Conservation (phyloP, 2,329 filamentous ascomycete species). For the Fusarium mangiferae region DNA sequence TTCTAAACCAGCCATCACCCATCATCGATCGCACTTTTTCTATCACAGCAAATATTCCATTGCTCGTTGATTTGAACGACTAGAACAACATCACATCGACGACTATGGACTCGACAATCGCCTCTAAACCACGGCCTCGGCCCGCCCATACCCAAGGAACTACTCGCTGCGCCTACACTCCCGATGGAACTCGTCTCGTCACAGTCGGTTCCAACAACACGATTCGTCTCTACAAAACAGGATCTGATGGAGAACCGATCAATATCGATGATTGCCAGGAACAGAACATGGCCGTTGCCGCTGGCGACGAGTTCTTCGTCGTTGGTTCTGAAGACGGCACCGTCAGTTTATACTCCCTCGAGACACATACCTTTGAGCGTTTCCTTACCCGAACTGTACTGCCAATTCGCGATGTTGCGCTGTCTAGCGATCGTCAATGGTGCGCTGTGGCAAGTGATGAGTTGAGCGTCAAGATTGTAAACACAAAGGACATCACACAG, state of each 20-base stretch:
- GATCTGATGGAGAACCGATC: conserved; percentile 89
- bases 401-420: conserved; percentile 84
- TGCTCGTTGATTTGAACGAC: conserved; percentile 8
- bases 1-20: conserved; percentile 12
- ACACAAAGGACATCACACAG: conserved; percentile 78
- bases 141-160: conserved; percentile 85
- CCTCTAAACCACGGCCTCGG: conserved; percentile 66
- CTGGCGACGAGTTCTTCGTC: conserved; percentile 84
- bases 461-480: conserved; percentile 88
- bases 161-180: conserved; percentile 90
- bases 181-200: conserved; percentile 85
- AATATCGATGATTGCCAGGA: conserved; percentile 94
- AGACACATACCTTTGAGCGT: conserved; percentile 77
- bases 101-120: conserved; percentile 49
- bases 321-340: conserved; percentile 93
- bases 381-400: conserved; percentile 86
- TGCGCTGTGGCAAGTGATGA: conserved; percentile 97
- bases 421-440: conserved; percentile 86
- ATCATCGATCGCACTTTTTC: conserved; percentile 12
- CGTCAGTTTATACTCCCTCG: conserved; percentile 92
- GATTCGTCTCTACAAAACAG: conserved; percentile 90
- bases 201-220: conserved; percentile 95
- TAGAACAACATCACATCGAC: neutral
- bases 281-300: conserved; percentile 81
- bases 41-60: conserved; percentile 1